Evolutionary conservation across 495 filamentous ascomycete species (phyloP).

Genomic region (Tuber umbilicatum): DNA sequence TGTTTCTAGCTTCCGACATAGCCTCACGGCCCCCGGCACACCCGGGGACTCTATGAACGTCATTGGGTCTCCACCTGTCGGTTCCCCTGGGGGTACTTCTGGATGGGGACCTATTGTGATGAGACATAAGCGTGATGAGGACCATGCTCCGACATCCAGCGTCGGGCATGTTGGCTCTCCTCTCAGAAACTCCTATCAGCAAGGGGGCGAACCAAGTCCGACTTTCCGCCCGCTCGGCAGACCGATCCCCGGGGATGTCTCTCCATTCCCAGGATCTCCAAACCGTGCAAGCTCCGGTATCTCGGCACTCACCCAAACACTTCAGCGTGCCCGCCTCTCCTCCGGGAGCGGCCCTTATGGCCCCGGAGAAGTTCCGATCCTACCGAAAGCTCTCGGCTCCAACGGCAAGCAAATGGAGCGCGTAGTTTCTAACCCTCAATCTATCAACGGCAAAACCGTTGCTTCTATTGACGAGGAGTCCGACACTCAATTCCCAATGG

Average conservation of each 20-base stretch:
- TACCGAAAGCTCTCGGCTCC: conserved; percentile 25
- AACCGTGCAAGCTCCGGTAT: conserved; percentile 50
- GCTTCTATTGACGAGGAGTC: conserved; percentile 41
- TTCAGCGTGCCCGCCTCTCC: conserved; percentile 46
- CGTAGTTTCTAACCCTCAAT: conserved; percentile 42
- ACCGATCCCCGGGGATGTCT: conserved; percentile 51
- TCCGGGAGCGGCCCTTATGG: conserved; percentile 32
- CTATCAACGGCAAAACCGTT: conserved; percentile 38
- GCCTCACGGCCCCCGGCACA: conserved; percentile 56
- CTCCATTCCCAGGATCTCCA: conserved; percentile 59
- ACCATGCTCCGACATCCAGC: conserved; percentile 53
- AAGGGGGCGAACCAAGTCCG: conserved; percentile 55
- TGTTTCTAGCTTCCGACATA: conserved; percentile 53
- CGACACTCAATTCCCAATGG: conserved; percentile 40
- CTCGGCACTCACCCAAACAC: conserved; percentile 44
- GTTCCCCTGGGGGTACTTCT: conserved; percentile 64
- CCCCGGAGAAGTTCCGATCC: conserved; percentile 16
- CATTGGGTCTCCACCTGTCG: conserved; percentile 48
- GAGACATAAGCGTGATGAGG: conserved; percentile 67
- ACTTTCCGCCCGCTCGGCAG: conserved; percentile 55
- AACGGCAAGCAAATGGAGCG: conserved; percentile 40
- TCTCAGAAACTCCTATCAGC: conserved; percentile 72
- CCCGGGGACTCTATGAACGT: conserved; percentile 47
- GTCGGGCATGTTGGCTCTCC: conserved; percentile 91
- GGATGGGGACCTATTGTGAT: conserved; percentile 83